Evolutionary conservation across 768 basidiomycete genomes (phyloP), one percentile per base, ranked within the genome.

Genomic region (Rhodotorula toruloides): DNA sequence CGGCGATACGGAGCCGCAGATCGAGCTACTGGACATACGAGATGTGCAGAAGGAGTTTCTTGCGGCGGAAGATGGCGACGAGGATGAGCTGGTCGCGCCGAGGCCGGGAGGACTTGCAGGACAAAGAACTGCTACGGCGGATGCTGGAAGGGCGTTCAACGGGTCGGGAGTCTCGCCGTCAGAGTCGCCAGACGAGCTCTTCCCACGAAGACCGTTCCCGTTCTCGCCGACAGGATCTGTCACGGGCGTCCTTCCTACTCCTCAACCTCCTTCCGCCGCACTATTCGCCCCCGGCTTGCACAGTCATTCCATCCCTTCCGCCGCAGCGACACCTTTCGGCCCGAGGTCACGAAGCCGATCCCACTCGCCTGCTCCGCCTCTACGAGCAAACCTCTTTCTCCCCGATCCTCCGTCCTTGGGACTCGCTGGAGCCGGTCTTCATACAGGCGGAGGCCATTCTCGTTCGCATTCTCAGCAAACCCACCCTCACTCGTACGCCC

Each of bases 41-140:
- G 91, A 97, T 81, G 90, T 98, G 63, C 90, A 93, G 79, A 86
- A 86, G 58, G 93, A 94, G 76, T 98, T 98, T 75, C 84, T 96
- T 60, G 89, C 92, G 65, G 88, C 88, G 70, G 87, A 89, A 72
- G 81, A 83, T 43, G 81, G 80, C 5, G 84, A 85, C 0, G 84
- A 86, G 52, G 76, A 78, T 22, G 88, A 61, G 22, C 25, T 31
- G 1, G 46, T 53, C 14, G 47, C 43, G 0, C 54, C 61, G 13
- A 37, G 34, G 19, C 32, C 52, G n/a, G n/a, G n/a, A n/a, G n/a
- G n/a, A n/a, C n/a, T n/a, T n/a, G n/a, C n/a, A n/a, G n/a, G n/a
- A n/a, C n/a, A n/a, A n/a, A n/a, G n/a, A n/a, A n/a, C n/a, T n/a
- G n/a, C n/a, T n/a, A n/a, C n/a, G n/a, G n/a, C n/a, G n/a, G 40